A percentile compares a stretch with the other conserved stretches of the same genome.
These are phyloP conservation scores for Geotrichum restrictum DNA, from an alignment of 1,139 yeast genomes.

Conservation along the genomic window DNA sequence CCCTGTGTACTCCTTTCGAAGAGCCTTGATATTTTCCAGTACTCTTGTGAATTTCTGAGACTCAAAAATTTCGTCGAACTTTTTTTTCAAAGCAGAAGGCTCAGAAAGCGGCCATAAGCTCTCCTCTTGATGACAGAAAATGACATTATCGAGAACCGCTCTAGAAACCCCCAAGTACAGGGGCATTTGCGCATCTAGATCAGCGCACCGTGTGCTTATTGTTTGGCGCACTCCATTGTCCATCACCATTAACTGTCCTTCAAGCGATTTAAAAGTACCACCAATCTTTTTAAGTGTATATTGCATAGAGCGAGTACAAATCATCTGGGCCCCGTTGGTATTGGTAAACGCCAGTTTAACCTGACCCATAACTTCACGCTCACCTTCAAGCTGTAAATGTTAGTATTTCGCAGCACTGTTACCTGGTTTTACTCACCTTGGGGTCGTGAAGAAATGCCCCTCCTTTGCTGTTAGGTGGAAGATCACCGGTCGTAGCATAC, in stretches of 20 bases:
- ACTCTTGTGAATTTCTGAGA: constrained; percentile 92
- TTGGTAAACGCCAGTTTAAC: constrained; percentile 81
- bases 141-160: constrained; percentile 84
- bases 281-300: constrained; percentile 58
- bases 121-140: constrained; percentile 97
- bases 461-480: constrained; percentile 94
- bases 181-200: constrained; percentile 79
- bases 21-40: constrained; percentile 67
- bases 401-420: neutral
- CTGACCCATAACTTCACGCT: constrained; percentile 79
- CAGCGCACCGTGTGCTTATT: constrained; percentile 77
- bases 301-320: constrained; percentile 81
- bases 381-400: constrained; percentile 42
- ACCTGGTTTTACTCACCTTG: constrained; percentile 42
- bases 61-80: constrained; percentile 95
- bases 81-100: constrained; percentile 80
- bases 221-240: constrained; percentile 66
- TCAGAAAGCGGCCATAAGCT: constrained; percentile 95
- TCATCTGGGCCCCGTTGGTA: constrained; percentile 72
- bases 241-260: constrained; percentile 75
- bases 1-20: constrained; percentile 70
- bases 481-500: constrained; percentile 91
- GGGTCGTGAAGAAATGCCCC: constrained; percentile 98
- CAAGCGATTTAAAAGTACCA: constrained; percentile 81
- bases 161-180: constrained; percentile 79